Conservation (phyloP, 2,329 filamentous ascomycete species). For the Leptosphaerulina australis region DNA sequence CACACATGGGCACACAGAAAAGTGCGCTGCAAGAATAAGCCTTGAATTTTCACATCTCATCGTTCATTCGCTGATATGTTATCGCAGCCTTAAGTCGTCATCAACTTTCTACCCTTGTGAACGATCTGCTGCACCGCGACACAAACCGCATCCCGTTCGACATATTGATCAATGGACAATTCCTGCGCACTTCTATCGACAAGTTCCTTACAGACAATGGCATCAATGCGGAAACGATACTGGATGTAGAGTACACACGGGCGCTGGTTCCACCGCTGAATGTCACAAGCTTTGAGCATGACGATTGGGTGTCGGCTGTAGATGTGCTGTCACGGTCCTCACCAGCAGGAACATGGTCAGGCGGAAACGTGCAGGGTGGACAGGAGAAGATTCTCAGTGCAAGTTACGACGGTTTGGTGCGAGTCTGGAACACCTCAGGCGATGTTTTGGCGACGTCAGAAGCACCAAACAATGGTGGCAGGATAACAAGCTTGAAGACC, state of each 20-base stretch:
- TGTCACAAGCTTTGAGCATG: constrained; percentile 91
- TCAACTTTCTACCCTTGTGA: constrained; percentile 65
- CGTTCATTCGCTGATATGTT: constrained; percentile 17
- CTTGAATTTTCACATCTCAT: not conserved
- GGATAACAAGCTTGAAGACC: constrained; percentile 75
- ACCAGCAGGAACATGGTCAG: constrained; percentile 63
- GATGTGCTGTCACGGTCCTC: constrained; percentile 78
- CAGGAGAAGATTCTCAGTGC: constrained; percentile 84
- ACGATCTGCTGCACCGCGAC: constrained; percentile 63
- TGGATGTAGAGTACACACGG: constrained; percentile 91
- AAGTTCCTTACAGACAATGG: constrained; percentile 87
- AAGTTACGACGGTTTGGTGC: constrained; percentile 86
- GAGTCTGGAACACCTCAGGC: constrained; percentile 88
- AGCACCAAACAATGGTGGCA: constrained; percentile 65
- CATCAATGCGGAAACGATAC: constrained; percentile 83
- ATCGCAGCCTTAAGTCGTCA: constrained; percentile 38
- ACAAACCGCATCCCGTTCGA: constrained; percentile 79
- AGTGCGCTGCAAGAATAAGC: not conserved
- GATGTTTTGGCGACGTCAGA: constrained; percentile 79
- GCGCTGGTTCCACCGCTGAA: constrained; percentile 88
- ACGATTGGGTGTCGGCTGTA: constrained; percentile 92
- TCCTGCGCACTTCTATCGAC: constrained; percentile 85
- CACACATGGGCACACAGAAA: not conserved
- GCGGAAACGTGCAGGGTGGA: constrained; percentile 55
- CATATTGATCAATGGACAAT: constrained; percentile 93